Percentiles rank a stretch among this genome's conserved stretches.
Conservation (phyloP, 139 green algal species). For the Diplosphaera chodatii region DNA sequence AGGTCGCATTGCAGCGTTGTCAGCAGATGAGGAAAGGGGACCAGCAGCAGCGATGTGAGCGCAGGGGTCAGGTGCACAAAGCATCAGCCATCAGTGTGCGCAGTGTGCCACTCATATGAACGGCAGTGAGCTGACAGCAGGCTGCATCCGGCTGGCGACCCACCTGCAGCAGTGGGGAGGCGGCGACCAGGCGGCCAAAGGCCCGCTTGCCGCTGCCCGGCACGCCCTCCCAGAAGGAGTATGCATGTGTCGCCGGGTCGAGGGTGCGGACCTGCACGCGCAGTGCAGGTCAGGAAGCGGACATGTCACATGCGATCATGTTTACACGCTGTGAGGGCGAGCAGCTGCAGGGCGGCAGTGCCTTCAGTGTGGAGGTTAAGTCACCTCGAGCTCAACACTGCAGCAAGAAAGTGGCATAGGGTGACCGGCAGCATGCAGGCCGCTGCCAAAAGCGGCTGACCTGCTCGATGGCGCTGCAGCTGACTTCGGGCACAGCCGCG, state of each 20-base stretch:
- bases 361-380: no score
- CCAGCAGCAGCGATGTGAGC: no score
- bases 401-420: not conserved
- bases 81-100: no score
- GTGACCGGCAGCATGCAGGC: not conserved
- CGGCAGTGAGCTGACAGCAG: no score
- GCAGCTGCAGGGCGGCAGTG: no score
- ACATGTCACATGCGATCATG: no score
- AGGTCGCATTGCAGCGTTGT: no score
- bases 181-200: conserved; percentile 74
- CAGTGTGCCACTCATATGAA: no score
- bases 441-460: conserved; percentile 10
- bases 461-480: conserved; percentile 61
- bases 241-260: conserved; percentile 75
- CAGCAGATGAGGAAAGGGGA: no score
- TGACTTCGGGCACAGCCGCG: conserved; percentile 28
- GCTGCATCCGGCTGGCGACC: not conserved
- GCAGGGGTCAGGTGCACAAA: no score
- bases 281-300: no score
- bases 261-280: conserved; percentile 55
- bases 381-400: not conserved
- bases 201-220: conserved; percentile 54
- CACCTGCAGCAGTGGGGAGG: conserved; percentile 42
- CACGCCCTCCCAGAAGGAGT: conserved; percentile 93
- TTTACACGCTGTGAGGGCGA: no score